Conservation (phyloP, 1,284 basidiomycete genomes). For the Waitea zeae region DNA sequence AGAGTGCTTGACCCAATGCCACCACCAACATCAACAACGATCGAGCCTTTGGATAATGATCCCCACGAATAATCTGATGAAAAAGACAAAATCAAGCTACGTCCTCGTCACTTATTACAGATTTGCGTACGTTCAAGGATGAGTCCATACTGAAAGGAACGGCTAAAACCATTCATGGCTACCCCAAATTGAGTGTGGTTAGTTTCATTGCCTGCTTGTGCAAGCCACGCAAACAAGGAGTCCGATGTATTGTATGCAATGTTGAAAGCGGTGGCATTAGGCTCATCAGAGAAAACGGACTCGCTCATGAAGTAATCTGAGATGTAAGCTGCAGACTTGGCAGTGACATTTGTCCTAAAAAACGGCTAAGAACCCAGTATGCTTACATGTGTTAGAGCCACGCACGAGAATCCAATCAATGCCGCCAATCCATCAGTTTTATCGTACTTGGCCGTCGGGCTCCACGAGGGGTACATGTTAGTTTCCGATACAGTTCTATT, state of each 20-base stretch:
- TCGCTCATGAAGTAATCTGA: slow-evolving; percentile 12
- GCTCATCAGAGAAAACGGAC: slow-evolving; percentile 8
- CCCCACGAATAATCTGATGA: slow-evolving; percentile 1
- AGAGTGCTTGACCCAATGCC: slow-evolving; percentile 15
- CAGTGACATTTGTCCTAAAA: slow-evolving; percentile 10
- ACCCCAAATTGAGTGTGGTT: slow-evolving; percentile 10
- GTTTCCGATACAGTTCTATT: not conserved
- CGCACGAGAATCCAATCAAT: slow-evolving; percentile 10
- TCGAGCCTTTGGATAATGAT: not conserved
- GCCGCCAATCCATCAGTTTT: slow-evolving; percentile 11
- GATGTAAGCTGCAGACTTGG: slow-evolving; percentile 12
- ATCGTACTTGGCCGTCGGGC: slow-evolving; percentile 10
- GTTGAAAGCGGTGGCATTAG: slow-evolving; percentile 11
- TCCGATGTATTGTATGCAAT: slow-evolving; percentile 11
- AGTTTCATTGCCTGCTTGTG: slow-evolving; percentile 10
- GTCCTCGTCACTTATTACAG: not conserved
- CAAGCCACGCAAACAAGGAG: slow-evolving; percentile 11
- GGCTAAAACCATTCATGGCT: slow-evolving; percentile 11
- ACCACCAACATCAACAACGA: slow-evolving; percentile 16
- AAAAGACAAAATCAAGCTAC: no score
- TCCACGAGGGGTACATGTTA: not conserved
- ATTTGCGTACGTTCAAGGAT: slow-evolving; percentile 5
- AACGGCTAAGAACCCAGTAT: not conserved
- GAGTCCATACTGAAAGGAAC: slow-evolving; percentile 10
- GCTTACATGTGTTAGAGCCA: slow-evolving; percentile 2